Evolutionary conservation across 371 early-diverging fungal genomes (phyloP).

Genomic region (Mycotypha africana): DNA sequence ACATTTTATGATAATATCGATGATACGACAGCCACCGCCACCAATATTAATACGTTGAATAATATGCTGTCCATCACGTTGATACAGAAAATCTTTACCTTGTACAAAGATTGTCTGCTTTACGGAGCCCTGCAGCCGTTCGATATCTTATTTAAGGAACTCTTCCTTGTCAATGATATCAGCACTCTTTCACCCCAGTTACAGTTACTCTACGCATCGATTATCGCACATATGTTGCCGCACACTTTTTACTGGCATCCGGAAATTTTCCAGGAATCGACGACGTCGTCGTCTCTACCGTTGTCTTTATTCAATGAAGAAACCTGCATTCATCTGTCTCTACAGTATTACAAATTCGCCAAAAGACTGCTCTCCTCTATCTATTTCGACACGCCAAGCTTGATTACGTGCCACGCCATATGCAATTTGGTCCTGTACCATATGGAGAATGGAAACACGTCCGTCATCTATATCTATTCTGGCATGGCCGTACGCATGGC

Average conservation of each 20-base stretch:
- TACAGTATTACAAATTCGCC: conserved; percentile 35
- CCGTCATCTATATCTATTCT: conserved; percentile 34
- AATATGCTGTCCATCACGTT: conserved; percentile 3
- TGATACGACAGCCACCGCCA: neutral
- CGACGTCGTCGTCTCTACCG: too few relatives aligned
- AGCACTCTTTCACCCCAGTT: conserved; percentile 12
- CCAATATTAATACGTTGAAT: neutral
- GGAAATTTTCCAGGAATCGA: conserved; percentile 15
- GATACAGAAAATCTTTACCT: conserved; percentile 12
- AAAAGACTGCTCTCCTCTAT: conserved; percentile 26
- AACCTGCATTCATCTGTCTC: conserved; percentile 11
- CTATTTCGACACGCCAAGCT: conserved; percentile 35
- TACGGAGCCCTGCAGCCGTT: conserved; percentile 36
- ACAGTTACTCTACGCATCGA: conserved; percentile 27
- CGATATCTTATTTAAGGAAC: conserved; percentile 15
- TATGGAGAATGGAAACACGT: conserved; percentile 41
- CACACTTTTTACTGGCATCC: conserved; percentile 43
- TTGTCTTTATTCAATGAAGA: conserved; percentile 9
- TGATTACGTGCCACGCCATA: conserved; percentile 33
- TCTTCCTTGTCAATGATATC: conserved; percentile 7
- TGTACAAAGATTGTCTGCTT: conserved; percentile 35
- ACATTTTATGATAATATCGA: conserved; percentile 3
- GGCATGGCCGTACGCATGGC: conserved; percentile 46
- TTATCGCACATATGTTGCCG: conserved; percentile 35
- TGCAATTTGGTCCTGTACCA: conserved; percentile 41